Evolutionary conservation across 345 rosid genomes (phyloP).

Genomic region (Carallia brachiata): DNA sequence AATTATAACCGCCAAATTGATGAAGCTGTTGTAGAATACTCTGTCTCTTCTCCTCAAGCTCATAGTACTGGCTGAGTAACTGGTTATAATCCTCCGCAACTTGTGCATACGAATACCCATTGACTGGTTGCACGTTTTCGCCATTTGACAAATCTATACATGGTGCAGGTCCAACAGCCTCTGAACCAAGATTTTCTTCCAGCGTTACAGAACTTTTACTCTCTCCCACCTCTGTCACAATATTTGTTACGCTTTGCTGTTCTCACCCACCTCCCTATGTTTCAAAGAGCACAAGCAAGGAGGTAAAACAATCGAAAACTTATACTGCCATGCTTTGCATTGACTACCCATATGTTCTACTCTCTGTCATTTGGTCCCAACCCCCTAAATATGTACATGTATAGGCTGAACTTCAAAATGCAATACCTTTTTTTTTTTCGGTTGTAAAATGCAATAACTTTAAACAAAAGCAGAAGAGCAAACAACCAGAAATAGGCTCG

Average conservation of each 20-base stretch:
- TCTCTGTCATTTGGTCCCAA: too few species aligned
- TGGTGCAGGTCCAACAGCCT: slow-evolving; percentile 17
- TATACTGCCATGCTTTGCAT: too few species aligned
- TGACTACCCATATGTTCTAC: too few species aligned
- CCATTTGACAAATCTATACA: slow-evolving; percentile 21
- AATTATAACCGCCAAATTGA: slow-evolving; percentile 37
- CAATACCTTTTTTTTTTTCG: too few species aligned
- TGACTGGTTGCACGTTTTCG: slow-evolving; percentile 11
- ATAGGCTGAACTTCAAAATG: not conserved
- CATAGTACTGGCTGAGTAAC: slow-evolving; percentile 54
- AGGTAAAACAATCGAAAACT: not conserved
- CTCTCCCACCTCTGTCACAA: slow-evolving; percentile 15
- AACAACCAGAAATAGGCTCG: not conserved
- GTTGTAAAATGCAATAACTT: too few species aligned
- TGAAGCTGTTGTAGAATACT: slow-evolving; percentile 45
- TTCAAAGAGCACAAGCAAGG: slow-evolving; percentile 8
- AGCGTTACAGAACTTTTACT: slow-evolving; percentile 12
- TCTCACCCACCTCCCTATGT: slow-evolving; percentile 29
- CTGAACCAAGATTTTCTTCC: slow-evolving; percentile 21
- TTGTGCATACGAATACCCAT: slow-evolving; percentile 23
- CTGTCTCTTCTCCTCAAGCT: slow-evolving; percentile 60
- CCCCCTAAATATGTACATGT: too few species aligned
- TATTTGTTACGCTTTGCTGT: slow-evolving; percentile 8
- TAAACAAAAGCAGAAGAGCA: not conserved
- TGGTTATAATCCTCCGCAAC: slow-evolving; percentile 41